These are phyloP conservation scores for Kentomonas sorsogonicus DNA, from an alignment of 208 protist species.

Conservation along the genomic window DNA sequence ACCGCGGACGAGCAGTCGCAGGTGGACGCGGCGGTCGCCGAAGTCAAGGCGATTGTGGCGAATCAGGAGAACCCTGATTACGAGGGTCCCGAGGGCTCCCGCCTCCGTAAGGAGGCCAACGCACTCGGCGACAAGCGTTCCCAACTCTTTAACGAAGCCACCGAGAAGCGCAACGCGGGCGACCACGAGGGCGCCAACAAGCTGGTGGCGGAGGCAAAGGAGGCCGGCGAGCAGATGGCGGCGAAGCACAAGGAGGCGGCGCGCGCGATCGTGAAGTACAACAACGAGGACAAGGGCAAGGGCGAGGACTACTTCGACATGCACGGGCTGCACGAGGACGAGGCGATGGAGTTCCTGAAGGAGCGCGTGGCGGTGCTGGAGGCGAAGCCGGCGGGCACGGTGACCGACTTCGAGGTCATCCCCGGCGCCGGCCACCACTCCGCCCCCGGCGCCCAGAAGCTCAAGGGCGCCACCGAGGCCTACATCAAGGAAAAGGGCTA, in stretches of 20 bases:
- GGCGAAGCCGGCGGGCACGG: conserved; percentile 21
- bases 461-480: conserved; percentile 31
- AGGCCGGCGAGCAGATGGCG: conserved; percentile 27
- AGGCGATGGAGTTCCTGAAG: conserved; percentile 40
- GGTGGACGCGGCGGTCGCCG: conserved; percentile 22
- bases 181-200: conserved; percentile 23
- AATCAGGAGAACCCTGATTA: conserved; percentile 57
- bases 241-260: conserved; percentile 30
- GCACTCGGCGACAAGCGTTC: conserved; percentile 31
- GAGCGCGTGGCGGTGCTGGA: conserved; percentile 31
- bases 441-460: conserved; percentile 27
- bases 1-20: conserved; percentile 31
- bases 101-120: conserved; percentile 40
- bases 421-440: conserved; percentile 56
- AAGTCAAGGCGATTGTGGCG: conserved; percentile 29
- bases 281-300: conserved; percentile 53
- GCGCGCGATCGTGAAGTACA: conserved; percentile 33
- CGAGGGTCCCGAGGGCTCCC: conserved; percentile 28
- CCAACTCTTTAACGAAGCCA: conserved; percentile 39
- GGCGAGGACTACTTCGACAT: conserved; percentile 50
- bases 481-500: conserved; percentile 32
- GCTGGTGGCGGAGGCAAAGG: conserved; percentile 30
- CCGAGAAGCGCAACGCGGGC: conserved; percentile 22
- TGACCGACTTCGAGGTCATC: conserved; percentile 39
- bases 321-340: conserved; percentile 45